Evolutionary conservation across 2,329 filamentous ascomycete genomes (phyloP).

Genomic region (Coniochaeta sp.): DNA sequence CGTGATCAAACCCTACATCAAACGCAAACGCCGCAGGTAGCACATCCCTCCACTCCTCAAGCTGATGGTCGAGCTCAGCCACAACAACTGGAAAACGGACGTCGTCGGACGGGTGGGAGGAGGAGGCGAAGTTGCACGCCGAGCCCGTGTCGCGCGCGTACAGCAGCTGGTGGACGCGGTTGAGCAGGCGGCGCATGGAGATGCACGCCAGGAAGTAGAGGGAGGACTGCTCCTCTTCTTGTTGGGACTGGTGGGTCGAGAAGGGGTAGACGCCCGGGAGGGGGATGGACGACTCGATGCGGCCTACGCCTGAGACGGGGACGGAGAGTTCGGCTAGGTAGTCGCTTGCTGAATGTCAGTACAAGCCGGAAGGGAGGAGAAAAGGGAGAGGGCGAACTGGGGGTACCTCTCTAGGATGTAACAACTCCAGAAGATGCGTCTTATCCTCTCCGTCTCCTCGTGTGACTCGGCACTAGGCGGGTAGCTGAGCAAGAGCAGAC

Average conservation of each 20-base stretch:
- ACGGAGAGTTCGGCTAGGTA: slow-evolving; percentile 46
- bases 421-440: slow-evolving; percentile 47
- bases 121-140: no score
- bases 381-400: no score
- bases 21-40: slow-evolving; percentile 36
- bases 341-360: slow-evolving; percentile 26
- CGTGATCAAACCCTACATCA: slow-evolving; percentile 20
- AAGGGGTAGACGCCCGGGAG: slow-evolving; percentile 37
- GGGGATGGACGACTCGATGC: slow-evolving; percentile 42
- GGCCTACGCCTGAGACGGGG: slow-evolving; percentile 41
- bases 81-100: slow-evolving; percentile 39
- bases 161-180: slow-evolving; percentile 40
- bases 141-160: slow-evolving; percentile 38
- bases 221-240: slow-evolving; percentile 37
- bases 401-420: slow-evolving; percentile 44
- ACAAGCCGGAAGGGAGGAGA: not conserved
- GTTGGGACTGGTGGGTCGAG: slow-evolving; percentile 32
- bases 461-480: slow-evolving; percentile 22
- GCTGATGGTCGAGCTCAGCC: slow-evolving; percentile 38
- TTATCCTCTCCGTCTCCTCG: slow-evolving; percentile 39
- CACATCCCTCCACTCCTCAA: slow-evolving; percentile 41
- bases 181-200: slow-evolving; percentile 40
- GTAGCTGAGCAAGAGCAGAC: slow-evolving; percentile 40
- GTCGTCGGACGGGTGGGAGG: slow-evolving; percentile 26
- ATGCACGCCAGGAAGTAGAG: slow-evolving; percentile 48